Evolutionary conservation across 805 yeast genomes (phyloP), one percentile per base, ranked within the genome.

Genomic region (Sungouiozyma ichnusensis): DNA sequence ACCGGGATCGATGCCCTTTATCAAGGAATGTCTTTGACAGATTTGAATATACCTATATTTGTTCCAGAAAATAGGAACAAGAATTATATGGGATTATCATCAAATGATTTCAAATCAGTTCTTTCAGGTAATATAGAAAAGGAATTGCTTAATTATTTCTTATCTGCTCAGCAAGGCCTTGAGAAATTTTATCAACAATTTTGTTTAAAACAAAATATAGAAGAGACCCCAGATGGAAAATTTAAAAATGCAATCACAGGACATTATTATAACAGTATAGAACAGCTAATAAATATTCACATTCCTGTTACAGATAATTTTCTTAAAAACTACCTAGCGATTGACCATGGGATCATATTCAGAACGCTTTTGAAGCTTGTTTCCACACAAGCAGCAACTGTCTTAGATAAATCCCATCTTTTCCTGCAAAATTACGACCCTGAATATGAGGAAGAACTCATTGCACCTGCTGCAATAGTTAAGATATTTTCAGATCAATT

Each of bases 231-330:
- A 24, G 11, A 24, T 11, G 11, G 11, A 11, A 6, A 24, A 11
- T 24, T 24, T 11, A 24, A 24, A 24, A 24, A 24, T 24, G 11
- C 9, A 24, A 24, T 24, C 29, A 24, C 29, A 7, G 29, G 29
- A 11, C 29, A 24, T 7, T 24, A 6, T 24, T 24, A 24, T 24
- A 24, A 24, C 11, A 6, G 29, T 11, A 20, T 45, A 16, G 47
- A 47, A 13, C 48, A 45, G 34, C 36, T 44, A 16, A 20, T 37
- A 17, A 27, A 35, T 35, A 45, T 47, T 20, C 50, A 47, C 33
- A 27, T 43, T 6, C 50, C 50, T 16, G 33, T 47, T 15, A 33
- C 40, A 29, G 31, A 38, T 8, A 27, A 31, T 15, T 45, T 47
- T 37, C 33, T 47, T 39, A 32, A 34, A 16, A 37, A 36, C 15